Evolutionary conservation across 75 land plant genomes (phyloP), one percentile per base, ranked within the genome.

Genomic region (Chamaecyparis obtusa): DNA sequence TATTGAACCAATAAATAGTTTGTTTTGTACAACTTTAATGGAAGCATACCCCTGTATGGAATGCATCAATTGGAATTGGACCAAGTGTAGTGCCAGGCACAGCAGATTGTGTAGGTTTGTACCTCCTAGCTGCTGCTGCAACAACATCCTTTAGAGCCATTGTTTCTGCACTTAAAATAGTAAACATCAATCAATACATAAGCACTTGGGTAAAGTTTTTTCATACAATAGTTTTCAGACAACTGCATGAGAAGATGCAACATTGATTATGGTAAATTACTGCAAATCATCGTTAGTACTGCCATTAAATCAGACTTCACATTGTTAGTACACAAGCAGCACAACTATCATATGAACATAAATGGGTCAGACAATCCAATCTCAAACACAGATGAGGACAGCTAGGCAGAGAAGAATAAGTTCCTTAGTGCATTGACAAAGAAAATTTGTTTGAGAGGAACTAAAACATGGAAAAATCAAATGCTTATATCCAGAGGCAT

Each of bases 21-120:
- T 11, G 39, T 24, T 80, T 43, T 44, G 49, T 27, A 44, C 9
- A 43, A 80, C 46, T 27, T 44, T 7, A 37, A 84, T 37, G 30
- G 35, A 27, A 76, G 60, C 91, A 35, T 91, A 98, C 99, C 92
- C 97, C 99, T 84, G 92, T 90, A 85, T 94, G 89, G 85, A 98
- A 98, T 67, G 99, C 97, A 72, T 98, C 88, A 60, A 98, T 94
- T 85, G 90, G 93, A 86, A 98, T 98, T 44, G 98, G 98, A 85
- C 99, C 99, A 81, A 98, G 90, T 32, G 99, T 98, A 14, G 99
- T 98, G 90, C 99, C 99, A 84, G 99, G 99, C 92, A 98, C 95
- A 87, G 97, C 98, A 84, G 99, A 98, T 86, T 98, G 98, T 46
- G 96, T 93, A 35, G 99, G 99, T 80, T 93, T 95, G 87, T 92